phyloP scores from a whole-genome alignment of 2,329 filamentous ascomycete species.

The Alternaria atra region DNA sequence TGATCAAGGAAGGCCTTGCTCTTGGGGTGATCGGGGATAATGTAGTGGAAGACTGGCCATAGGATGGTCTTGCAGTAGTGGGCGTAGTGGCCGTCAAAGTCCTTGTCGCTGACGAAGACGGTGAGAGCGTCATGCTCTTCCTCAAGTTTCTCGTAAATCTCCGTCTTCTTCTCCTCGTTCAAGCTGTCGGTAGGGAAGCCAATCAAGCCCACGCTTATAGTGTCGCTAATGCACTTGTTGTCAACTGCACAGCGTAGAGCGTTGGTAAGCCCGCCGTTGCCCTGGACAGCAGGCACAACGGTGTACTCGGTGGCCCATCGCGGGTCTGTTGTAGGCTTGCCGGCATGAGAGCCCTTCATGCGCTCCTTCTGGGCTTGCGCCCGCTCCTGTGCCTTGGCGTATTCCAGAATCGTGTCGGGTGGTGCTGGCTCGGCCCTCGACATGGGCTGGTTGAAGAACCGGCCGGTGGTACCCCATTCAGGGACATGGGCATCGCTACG shows the following conservation, averaged over 20 bases:
- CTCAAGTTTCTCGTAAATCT: constrained; percentile 83
- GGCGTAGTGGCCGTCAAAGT: constrained; percentile 92
- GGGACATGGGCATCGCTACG: constrained; percentile 79
- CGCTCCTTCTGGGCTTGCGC: constrained; percentile 40
- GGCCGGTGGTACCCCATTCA: constrained; percentile 73
- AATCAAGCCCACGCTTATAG: constrained; percentile 90
- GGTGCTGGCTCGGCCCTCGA: constrained; percentile 78
- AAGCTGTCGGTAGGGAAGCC: constrained; percentile 94
- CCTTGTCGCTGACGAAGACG: constrained; percentile 87
- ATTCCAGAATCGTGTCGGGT: constrained; percentile 77
- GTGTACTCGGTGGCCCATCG: constrained; percentile 79
- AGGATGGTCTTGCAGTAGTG: constrained; percentile 98
- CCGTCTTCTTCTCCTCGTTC: constrained; percentile 76
- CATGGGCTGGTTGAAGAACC: constrained; percentile 77
- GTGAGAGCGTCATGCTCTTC: constrained; percentile 83
- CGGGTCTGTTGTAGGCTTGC: constrained; percentile 49
- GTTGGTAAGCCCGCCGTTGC: constrained; percentile 91
- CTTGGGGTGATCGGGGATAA: constrained; percentile 96
- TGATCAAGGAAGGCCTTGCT: constrained; percentile 98
- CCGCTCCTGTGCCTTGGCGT: constrained; percentile 60
- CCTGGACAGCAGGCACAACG: constrained; percentile 85
- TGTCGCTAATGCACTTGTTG: constrained; percentile 73
- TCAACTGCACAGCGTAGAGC: constrained; percentile 81
- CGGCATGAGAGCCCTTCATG: constrained; percentile 20
- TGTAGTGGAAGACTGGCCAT: constrained; percentile 98